phyloP scores from a whole-genome alignment of 306 rosid genomes.

The Chamaecrista fasciculata region DNA sequence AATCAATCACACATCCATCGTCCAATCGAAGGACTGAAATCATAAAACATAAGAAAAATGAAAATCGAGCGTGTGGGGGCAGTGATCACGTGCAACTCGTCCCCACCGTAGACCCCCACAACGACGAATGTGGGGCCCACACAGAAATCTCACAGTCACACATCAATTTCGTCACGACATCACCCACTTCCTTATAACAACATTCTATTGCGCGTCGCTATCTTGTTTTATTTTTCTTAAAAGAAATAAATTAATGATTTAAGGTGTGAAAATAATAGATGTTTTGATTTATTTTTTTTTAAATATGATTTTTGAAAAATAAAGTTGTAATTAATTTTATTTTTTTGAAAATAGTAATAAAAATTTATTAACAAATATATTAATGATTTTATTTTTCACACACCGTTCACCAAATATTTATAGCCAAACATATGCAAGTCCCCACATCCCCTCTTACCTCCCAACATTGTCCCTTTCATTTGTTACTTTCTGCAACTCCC shows the following conservation, averaged over 20 bases:
- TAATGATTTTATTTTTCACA: neutral
- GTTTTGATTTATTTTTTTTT: neutral
- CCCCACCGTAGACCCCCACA: conserved; percentile 9
- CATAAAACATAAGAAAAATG: too few species aligned
- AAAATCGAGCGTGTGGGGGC: conserved; percentile 6
- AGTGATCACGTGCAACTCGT: conserved; percentile 26
- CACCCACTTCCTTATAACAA: neutral
- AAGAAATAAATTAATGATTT: too few species aligned
- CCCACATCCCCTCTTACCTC: neutral
- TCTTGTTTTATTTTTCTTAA: too few species aligned
- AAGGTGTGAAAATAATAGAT: too few species aligned
- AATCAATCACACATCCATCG: neutral
- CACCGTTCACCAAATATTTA: neutral
- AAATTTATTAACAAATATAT: too few species aligned
- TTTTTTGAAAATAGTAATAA: too few species aligned
- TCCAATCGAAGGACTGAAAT: too few species aligned
- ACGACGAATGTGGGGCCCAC: conserved; percentile 20
- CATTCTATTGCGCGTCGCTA: conserved; percentile 2
- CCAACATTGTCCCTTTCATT: conserved; percentile 6
- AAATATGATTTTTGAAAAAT: too few species aligned
- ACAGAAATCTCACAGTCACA: neutral
- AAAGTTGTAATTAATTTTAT: too few species aligned
- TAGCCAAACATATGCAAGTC: neutral
- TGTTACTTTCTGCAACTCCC: neutral
- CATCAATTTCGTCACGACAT: neutral